Evolutionary conservation across 257 asterid species (phyloP), one percentile per base, ranked within the genome.

Genomic region (Lycium barbarum): DNA sequence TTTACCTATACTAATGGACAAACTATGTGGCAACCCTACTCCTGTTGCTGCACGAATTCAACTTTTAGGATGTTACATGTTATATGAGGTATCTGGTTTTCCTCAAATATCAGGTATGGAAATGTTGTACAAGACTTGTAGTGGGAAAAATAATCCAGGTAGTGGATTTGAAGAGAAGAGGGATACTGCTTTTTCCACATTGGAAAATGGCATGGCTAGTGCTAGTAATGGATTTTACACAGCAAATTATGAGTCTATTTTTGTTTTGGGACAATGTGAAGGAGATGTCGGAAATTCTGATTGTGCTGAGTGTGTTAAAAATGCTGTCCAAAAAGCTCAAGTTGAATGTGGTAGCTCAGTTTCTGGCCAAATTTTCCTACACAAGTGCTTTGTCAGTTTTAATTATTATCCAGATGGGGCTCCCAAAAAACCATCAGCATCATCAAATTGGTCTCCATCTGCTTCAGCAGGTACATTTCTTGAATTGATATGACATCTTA

Each of bases 281-380:
- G 98, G 97, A 12, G 98, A 95, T 90, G 94, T 96, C 81, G 97
- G 99, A 40, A 74, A 88, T 68, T 63, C 93, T 59, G 99, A 96
- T 87, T 96, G 99, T 86, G 97, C 61, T 84, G 94, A 91, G 84
- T 96, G 99, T 90, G 98, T 95, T 83, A 91, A 93, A 86, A 91
- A 3, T 90, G 98, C 98, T 62, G 97, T 93, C 20, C 98, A 96
- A 89, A 96, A 89, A 83, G 94, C 98, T 88, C 99, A 96, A 86
- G 98, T 93, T 85, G 99, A 96, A 88, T 96, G 99, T 91, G 99
- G 99, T 72, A 92, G 97, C 87, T 93, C 99, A 9, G 54, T 93
- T 91, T 87, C 95, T 87, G 98, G 97, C 54, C 97, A 95, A 87
- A 89, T 96, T 13, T 96, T 91, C 85, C 97, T 96, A 40, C 93